Evolutionary conservation across 345 rosid genomes (phyloP), one percentile per base, ranked within the genome.

Genomic region (Lumnitzera littorea): DNA sequence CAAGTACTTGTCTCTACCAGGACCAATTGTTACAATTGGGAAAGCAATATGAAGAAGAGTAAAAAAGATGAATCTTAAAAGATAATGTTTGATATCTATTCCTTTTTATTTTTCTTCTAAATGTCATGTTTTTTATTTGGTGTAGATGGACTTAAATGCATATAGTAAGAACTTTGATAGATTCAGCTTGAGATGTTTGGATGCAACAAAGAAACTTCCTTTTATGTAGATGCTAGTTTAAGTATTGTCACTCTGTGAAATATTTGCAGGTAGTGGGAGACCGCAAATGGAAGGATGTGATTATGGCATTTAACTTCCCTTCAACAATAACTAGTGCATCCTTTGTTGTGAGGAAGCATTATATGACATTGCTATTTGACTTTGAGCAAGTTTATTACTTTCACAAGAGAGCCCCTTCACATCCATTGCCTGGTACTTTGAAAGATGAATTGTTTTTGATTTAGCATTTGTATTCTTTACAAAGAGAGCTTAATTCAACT

Each of bases 251-350:
- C 60, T 66, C 57, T 56, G 56, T 75, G 46, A 57, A 60, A 46
- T 70, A 56, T 23, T 61, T 57, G 16, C 68, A 91, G 98, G 89
- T 92, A 46, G 56, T 89, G 50, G 71, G 63, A 66, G 88, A 89
- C 66, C 89, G 89, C 13, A 85, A 50, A 81, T 92, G 98, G 96
- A 92, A 84, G 78, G 96, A 92, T 73, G 96, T 92, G 78, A 73
- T 80, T 24, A 65, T 60, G 61, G 78, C 67, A 54, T 89, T 89
- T 80, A 81, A 70, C 48, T 92, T 89, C 70, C 98, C 96, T 3
- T 50, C 89, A 49, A 89, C 98, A 9, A 81, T 89, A 57, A 92
- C 96, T 15, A 92, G 89, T 76, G 96, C 89, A 15, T 92, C 96
- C 15, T 92, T 81, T 73, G 87, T 84, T 41, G 67, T 92, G 17